Conservation (phyloP, 2,329 filamentous ascomycete species). For the Ambrosiella cleistominuta region DNA sequence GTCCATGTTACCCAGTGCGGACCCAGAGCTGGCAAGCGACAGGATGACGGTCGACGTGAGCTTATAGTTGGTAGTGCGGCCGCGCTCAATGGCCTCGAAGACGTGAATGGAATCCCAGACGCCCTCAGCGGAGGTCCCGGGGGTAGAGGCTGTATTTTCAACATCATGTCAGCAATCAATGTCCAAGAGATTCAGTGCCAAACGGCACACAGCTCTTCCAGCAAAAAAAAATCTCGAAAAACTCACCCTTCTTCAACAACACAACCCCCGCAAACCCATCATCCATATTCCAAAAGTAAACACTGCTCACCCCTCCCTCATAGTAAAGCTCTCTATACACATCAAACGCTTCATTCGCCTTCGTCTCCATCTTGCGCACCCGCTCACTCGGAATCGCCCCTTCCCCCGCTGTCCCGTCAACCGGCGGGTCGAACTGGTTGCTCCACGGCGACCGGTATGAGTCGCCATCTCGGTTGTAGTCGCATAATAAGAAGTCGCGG, state of each 20-base stretch:
- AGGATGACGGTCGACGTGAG: slow-evolving; percentile 94
- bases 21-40: slow-evolving; percentile 46
- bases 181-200: neutral
- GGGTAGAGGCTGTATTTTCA: slow-evolving; percentile 39
- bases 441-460: slow-evolving; percentile 98
- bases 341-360: slow-evolving; percentile 90
- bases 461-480: slow-evolving; percentile 98
- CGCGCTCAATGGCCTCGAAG: slow-evolving; percentile 87
- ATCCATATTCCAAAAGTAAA: slow-evolving; percentile 97
- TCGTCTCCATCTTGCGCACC: slow-evolving; percentile 83
- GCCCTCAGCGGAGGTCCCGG: slow-evolving; percentile 49
- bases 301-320: slow-evolving; percentile 85
- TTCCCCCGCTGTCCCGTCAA: slow-evolving; percentile 49
- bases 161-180: slow-evolving; percentile 1
- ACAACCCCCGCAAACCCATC: slow-evolving; percentile 96
- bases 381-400: slow-evolving; percentile 78
- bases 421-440: slow-evolving; percentile 89
- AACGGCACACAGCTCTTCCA: neutral
- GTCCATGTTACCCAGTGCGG: slow-evolving; percentile 64
- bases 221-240: slow-evolving; percentile 2
- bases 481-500: slow-evolving; percentile 92
- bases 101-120: slow-evolving; percentile 98
- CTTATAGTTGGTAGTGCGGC: slow-evolving; percentile 87
- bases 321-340: slow-evolving; percentile 94
- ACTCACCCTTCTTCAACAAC: slow-evolving; percentile 76